Evolutionary conservation across 805 yeast species (phyloP), one percentile per base, ranked within the genome.

Genomic region (Starmerella cellae): DNA sequence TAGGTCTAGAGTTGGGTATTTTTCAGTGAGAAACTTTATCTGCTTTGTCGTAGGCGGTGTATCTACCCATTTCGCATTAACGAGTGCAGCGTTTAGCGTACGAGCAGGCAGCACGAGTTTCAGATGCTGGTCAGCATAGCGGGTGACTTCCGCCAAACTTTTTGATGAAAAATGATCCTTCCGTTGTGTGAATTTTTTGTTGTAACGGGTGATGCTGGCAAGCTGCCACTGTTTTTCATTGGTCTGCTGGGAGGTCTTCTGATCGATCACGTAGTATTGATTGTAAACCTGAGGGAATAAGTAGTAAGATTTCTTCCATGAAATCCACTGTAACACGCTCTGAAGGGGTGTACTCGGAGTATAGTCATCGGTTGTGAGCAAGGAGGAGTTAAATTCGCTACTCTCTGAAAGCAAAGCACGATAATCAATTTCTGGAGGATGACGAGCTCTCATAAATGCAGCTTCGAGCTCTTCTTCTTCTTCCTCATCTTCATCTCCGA

Each of bases 301-400:
- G 37, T 44, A 51, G 41, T 42, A 49, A 14, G 27, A 21, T n/a
- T 30, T 36, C 14, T 40, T 24, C 26, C 38, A 26, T 9, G 28
- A 11, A 4, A 39, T 16, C 55, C 55, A 51, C 5, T 17, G 20
- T n/a, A 47, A 27, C 2, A 41, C 30, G 22, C 55, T 51, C 8
- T 45, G 21, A 0, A 16, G 23, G n/a, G 54, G 54, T 3, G 41
- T 16, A 1, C 3, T n/a, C 1, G 52, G 54, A 2, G 20, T 30
- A 31, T 46, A 48, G n/a, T 38, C 24, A 5, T 13, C n/a, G 1
- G 38, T 13, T 2, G 38, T 20, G 3, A 46, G 38, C 24, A 37
- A 13, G 6, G n/a, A 13, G 17, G 35, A 30, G 11, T 22, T 32
- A 38, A 46, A 43, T 13, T 43, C 42, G 14, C 26, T 27, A 16